Evolutionary conservation across 805 yeast genomes (phyloP).

Genomic region (Metschnikowia reukaufii): DNA sequence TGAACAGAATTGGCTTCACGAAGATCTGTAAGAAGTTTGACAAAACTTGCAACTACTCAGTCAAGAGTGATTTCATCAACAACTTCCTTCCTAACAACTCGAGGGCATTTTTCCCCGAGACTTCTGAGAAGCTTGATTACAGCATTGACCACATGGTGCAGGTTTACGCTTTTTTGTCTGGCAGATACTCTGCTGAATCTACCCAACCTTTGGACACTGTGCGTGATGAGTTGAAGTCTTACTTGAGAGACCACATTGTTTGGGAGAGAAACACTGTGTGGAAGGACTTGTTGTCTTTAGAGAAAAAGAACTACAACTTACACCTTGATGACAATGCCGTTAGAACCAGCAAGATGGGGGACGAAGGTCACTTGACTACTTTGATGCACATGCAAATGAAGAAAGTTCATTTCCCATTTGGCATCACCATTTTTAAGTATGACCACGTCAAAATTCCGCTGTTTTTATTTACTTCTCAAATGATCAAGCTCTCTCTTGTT

Average conservation of each 20-base stretch:
- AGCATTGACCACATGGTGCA: slow-evolving; percentile 54
- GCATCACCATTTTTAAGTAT: slow-evolving; percentile 25
- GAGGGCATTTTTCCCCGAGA: slow-evolving; percentile 51
- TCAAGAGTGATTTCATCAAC: slow-evolving; percentile 58
- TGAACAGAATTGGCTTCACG: slow-evolving; percentile 85
- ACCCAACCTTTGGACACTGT: slow-evolving; percentile 44
- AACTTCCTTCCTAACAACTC: slow-evolving; percentile 47
- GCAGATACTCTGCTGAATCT: slow-evolving; percentile 46
- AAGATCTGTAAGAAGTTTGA: slow-evolving; percentile 92
- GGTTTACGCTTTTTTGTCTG: slow-evolving; percentile 50
- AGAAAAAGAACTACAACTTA: slow-evolving; percentile 22
- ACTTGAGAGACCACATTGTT: slow-evolving; percentile 85
- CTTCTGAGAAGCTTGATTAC: slow-evolving; percentile 40
- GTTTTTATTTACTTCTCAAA: slow-evolving; percentile 45
- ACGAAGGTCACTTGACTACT: slow-evolving; percentile 16
- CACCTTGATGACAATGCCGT: slow-evolving; percentile 20
- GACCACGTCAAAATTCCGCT: slow-evolving; percentile 41
- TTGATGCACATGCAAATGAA: slow-evolving; percentile 20
- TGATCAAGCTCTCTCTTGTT: slow-evolving; percentile 47
- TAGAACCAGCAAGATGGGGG: slow-evolving; percentile 21
- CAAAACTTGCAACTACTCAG: slow-evolving; percentile 65
- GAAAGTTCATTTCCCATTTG: slow-evolving; percentile 34
- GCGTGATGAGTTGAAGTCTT: slow-evolving; percentile 47
- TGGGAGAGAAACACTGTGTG: slow-evolving; percentile 98
- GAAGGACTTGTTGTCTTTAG: slow-evolving; percentile 89